Evolutionary conservation across 2,329 filamentous ascomycete species (phyloP), one percentile per base, ranked within the genome.

Genomic region (Coleophoma eucalyptorum): DNA sequence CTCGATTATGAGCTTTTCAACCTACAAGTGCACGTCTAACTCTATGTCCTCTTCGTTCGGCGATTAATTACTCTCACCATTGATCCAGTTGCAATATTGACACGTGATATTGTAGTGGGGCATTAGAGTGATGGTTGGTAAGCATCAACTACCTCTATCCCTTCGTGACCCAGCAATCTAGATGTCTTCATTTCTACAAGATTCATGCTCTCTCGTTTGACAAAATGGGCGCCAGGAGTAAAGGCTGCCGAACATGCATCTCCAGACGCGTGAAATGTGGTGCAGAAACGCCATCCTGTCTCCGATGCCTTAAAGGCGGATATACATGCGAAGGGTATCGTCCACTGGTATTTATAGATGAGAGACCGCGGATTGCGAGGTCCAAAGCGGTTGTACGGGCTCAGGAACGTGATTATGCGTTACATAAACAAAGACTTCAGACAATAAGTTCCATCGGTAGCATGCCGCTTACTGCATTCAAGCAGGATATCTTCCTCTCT

Each of bases 301-400:
- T 64, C 26, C 65, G 67, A 18, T 72, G 69, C 46, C 51, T 68
- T 20, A 60, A 62, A n/a, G 67, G 65, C 32, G 62, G 64, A 32
- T 64, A 69, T 46, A 47, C 62, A 5, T 72, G 70, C 48, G 62
- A 68, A 33, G 68, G 67, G 10, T 72, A 71, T 52, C 56, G 21
- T 8, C 8, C 26, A 10, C 18, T 50, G 16, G 43, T 13, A 5
- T 50, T 50, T 20, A 37, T 53, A n/a, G 43, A 53, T 43, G 51
- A 53, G 13, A 50, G 47, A 15, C 19, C 43, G 20, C 43, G 47
- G 5, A 33, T 53, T 15, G 43, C 42, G 18, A n/a, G 41, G 10
- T 32, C 20, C 18, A 41, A 32, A 33, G 34, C 18, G 5, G 43
- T 43, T 6, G 16, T 35, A 13, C 19, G 13, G 4, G 16, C n/a